phyloP scores from a whole-genome alignment of 164 flowering plant genomes.

The Akebia trifoliata region DNA sequence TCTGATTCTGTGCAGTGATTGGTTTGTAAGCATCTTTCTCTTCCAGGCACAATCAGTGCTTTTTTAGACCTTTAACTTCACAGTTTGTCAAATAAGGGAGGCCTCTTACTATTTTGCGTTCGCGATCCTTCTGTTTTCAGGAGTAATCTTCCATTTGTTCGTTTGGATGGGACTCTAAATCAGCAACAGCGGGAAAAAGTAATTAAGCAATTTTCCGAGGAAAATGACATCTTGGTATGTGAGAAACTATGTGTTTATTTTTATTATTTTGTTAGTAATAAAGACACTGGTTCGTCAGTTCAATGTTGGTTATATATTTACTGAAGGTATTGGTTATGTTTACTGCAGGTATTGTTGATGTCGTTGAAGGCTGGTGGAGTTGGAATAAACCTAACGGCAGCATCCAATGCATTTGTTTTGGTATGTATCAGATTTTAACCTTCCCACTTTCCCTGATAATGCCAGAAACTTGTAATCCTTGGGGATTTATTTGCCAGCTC shows the following conservation, averaged over 20 bases:
- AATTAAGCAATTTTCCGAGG: slow-evolving; percentile 80
- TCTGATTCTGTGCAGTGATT: not conserved
- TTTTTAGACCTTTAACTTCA: not conserved
- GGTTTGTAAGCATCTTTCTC: not conserved
- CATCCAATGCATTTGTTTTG: slow-evolving; percentile 91
- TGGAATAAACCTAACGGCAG: slow-evolving; percentile 93
- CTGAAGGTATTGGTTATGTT: slow-evolving; percentile 9
- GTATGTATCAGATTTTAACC: slow-evolving; percentile 33
- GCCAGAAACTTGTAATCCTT: not conserved
- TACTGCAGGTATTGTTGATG: slow-evolving; percentile 74
- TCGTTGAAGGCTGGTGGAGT: slow-evolving; percentile 99
- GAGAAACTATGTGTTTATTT: slow-evolving; percentile 1
- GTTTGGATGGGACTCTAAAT: slow-evolving; percentile 87
- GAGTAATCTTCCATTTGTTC: slow-evolving; percentile 66
- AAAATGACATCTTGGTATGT: slow-evolving; percentile 60
- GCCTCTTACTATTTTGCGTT: not conserved
- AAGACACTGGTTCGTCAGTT: not conserved
- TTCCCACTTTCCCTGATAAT: not conserved
- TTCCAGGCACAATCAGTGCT: not conserved
- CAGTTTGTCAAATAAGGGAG: not conserved
- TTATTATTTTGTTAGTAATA: not conserved
- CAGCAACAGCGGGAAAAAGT: slow-evolving; percentile 92
- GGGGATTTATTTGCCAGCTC: too few species aligned
- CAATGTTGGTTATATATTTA: too few species aligned
- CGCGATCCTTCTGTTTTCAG: slow-evolving; percentile 32